Evolutionary conservation across 2,329 filamentous ascomycete genomes (phyloP).

Genomic region (Xylariaceae sp.): DNA sequence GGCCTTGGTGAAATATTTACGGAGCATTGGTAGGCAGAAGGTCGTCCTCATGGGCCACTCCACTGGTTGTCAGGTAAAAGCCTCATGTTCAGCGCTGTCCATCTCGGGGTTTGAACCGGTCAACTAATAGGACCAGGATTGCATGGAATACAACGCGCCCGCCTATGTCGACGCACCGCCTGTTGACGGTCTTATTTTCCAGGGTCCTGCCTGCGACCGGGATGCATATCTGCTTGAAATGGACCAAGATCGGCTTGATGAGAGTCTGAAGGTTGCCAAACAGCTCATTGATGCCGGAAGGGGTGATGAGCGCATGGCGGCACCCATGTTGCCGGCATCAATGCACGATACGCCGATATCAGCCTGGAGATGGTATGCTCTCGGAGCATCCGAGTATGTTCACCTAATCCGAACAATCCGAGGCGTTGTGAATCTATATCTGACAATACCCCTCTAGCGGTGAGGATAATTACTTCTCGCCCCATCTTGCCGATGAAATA

Average conservation of each 20-base stretch:
- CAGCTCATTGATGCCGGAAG: constrained; percentile 51
- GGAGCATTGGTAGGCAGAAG: constrained; percentile 44
- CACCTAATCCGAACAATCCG: background rate
- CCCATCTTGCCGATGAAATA: constrained; percentile 56
- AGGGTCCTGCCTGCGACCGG: constrained; percentile 74
- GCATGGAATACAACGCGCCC: constrained; percentile 49
- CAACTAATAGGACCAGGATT: constrained; percentile 40
- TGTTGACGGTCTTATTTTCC: constrained; percentile 72
- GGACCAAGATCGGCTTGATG: constrained; percentile 39
- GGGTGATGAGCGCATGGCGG: constrained; percentile 50
- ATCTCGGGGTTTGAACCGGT: background rate
- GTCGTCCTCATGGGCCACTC: constrained; percentile 55
- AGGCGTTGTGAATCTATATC: background rate
- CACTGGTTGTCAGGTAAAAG: constrained; percentile 51
- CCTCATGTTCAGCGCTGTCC: background rate
- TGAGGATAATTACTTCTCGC: constrained; percentile 86
- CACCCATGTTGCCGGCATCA: constrained; percentile 37
- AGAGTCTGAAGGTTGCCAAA: constrained; percentile 45
- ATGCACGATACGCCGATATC: constrained; percentile 43
- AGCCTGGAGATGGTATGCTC: constrained; percentile 48
- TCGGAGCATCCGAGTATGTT: constrained; percentile 47
- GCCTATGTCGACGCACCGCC: constrained; percentile 39
- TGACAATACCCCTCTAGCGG: constrained; percentile 41
- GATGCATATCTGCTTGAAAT: constrained; percentile 53
- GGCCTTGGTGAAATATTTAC: constrained; percentile 49